These are phyloP conservation scores for Tanacetum coccineum DNA, from an alignment of 129 eudicot genomes.

Conservation along the genomic window DNA sequence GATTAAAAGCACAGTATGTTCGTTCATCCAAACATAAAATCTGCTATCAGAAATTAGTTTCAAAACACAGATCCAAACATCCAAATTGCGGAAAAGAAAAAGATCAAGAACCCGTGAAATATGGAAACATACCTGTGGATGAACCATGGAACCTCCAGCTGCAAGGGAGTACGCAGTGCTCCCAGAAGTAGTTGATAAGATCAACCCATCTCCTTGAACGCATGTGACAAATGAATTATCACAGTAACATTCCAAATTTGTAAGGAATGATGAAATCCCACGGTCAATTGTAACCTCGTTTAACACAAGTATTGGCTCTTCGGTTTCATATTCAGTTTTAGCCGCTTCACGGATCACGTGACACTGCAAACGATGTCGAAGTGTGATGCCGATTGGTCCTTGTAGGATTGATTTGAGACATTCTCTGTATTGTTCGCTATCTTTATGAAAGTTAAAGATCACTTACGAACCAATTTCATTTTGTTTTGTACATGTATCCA, in stretches of 20 bases:
- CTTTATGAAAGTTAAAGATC: constrained; percentile 54
- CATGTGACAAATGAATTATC: constrained; percentile 82
- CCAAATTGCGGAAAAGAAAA: not conserved
- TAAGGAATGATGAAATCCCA: constrained; percentile 91
- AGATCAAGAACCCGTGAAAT: constrained; percentile 4
- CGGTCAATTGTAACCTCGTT: constrained; percentile 97
- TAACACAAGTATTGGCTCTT: constrained; percentile 77
- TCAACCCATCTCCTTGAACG: constrained; percentile 96
- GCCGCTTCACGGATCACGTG: constrained; percentile 76
- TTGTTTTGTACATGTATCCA: not conserved
- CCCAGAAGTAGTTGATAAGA: constrained; percentile 92
- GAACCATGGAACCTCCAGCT: constrained; percentile 99
- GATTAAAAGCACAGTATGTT: no score
- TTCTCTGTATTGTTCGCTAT: constrained; percentile 79
- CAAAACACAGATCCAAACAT: no score
- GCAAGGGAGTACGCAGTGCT: constrained; percentile 99
- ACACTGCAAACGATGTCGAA: constrained; percentile 87
- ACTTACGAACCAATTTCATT: constrained; percentile 14
- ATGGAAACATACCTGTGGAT: constrained; percentile 70
- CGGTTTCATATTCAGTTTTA: constrained; percentile 60
- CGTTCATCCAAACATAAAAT: no score
- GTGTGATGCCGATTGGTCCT: constrained; percentile 85
- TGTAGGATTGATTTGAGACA: constrained; percentile 59
- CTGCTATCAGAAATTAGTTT: no score
- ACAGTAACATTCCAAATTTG: constrained; percentile 93